These are phyloP conservation scores for Apophysomyces variabilis DNA, from an alignment of 371 early-diverging fungal species.

Conservation along the genomic window DNA sequence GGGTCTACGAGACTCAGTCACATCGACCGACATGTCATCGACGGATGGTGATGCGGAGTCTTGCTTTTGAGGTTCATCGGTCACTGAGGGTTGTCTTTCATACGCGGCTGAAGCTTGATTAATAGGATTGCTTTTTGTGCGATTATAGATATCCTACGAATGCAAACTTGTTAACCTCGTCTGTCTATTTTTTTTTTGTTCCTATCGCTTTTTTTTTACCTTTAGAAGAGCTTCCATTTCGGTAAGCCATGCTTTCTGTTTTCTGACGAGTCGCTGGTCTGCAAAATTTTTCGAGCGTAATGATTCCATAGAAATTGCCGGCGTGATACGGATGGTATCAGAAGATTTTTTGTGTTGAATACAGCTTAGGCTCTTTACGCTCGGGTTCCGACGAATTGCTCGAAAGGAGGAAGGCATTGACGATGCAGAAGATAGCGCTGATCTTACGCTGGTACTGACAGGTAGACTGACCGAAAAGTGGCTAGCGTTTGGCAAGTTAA, in stretches of 20 bases:
- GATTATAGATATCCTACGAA: background rate
- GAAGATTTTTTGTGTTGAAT: slow-evolving; percentile 1
- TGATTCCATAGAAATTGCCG: background rate
- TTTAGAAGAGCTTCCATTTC: slow-evolving; percentile 34
- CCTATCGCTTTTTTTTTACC: slow-evolving; percentile 17
- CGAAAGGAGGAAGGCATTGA: slow-evolving; percentile 4
- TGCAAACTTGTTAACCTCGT: background rate
- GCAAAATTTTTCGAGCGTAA: background rate
- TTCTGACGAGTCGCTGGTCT: background rate
- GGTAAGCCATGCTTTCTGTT: slow-evolving; percentile 27
- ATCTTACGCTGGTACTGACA: slow-evolving; percentile 15
- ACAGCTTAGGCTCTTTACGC: background rate
- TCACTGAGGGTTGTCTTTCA: background rate
- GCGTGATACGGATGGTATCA: background rate
- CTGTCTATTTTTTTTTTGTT: background rate
- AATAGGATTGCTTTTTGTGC: background rate
- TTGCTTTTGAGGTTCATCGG: background rate
- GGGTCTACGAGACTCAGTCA: background rate
- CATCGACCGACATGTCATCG: background rate
- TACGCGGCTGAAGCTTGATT: background rate
- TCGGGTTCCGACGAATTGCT: slow-evolving; percentile 1
- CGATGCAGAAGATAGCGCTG: slow-evolving; percentile 19
- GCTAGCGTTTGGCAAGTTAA: background rate
- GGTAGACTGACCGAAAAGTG: slow-evolving; percentile 4
- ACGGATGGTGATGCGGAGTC: background rate